Evolutionary conservation across 2,329 filamentous ascomycete species (phyloP), one percentile per base, ranked within the genome.

Genomic region (Metarhizium sp.): DNA sequence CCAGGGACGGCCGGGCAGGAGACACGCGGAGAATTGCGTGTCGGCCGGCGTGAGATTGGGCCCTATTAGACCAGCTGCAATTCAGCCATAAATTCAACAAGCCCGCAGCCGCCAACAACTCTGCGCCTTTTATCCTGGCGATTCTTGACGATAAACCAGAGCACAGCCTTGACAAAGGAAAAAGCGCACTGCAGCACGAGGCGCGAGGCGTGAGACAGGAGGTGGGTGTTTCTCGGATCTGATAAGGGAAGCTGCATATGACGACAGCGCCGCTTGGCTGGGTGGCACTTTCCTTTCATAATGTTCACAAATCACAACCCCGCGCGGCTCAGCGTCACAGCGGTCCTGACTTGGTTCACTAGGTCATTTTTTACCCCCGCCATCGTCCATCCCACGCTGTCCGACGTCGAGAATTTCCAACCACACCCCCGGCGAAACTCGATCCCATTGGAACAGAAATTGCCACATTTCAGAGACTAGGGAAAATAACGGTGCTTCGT

Each of bases 171-270:
- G 25, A 4, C 25, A 25, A 4, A 4, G 3, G 32, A 34, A 34
- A 34, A 11, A 3, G 10, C 32, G 10, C 32, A 11, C 32, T 34
- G 32, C 32, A 34, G 32, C 32, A 34, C 32, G 32, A n/a, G 18
- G 43, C 25, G 25, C 25, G 25, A 25, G 25, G 25, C 25, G 25
- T 3, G 25, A 25, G 25, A 25, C 8, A 46, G 18, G 18, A 7
- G 43, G 16, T 14, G 20, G 16, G 43, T 13, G 43, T 20, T 46
- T 49, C 36, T 55, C 34, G 32, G 50, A 55, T 55, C 54, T 52
- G 54, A 55, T 52, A 55, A 55, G 32, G 43, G 16, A 25, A 25
- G 11, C 29, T 4, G 34, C 7, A 13, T 13, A 8, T 36, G 34
- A 36, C 34, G 34, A 36, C 34, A 10, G 34, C 8, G 13, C 13